phyloP scores from a whole-genome alignment of 768 basidiomycete genomes.

The Pisolithus albus region DNA sequence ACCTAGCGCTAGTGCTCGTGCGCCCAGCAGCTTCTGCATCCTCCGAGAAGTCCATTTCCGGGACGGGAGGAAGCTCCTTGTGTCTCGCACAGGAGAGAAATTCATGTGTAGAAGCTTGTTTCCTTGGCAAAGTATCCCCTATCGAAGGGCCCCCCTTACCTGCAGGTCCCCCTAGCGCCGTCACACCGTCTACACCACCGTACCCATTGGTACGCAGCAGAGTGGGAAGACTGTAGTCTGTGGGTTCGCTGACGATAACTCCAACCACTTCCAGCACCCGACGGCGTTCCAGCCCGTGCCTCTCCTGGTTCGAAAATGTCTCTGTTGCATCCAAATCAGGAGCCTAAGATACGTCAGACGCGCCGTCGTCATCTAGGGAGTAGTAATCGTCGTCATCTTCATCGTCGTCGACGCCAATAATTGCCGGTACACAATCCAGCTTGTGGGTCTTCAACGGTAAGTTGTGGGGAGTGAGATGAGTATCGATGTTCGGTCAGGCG shows the following conservation, averaged over 20 bases:
- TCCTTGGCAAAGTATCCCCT: conserved; percentile 8
- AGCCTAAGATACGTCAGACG: conserved; percentile 16
- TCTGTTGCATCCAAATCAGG: conserved; percentile 28
- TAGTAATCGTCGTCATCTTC: conserved; percentile 29
- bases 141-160: neutral
- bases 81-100: conserved; percentile 5
- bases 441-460: conserved; percentile 13
- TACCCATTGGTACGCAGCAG: neutral
- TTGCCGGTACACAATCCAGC: conserved; percentile 2
- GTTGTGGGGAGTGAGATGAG: conserved; percentile 19
- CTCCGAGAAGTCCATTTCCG: conserved; percentile 26
- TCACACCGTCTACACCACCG: neutral
- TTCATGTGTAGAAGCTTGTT: conserved; percentile 10
- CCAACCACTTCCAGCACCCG: conserved; percentile 90
- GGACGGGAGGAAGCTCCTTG: conserved; percentile 53
- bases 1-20: neutral
- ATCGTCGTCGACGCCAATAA: conserved; percentile 6
- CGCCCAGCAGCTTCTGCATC: neutral
- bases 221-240: neutral
- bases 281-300: conserved; percentile 68
- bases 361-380: conserved; percentile 23
- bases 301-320: conserved; percentile 45
- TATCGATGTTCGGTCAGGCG: conserved; percentile 4
- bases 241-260: conserved; percentile 49
- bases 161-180: neutral